Evolutionary conservation across 129 eudicot species (phyloP), one percentile per base, ranked within the genome.

Genomic region (Artemisia argyi): DNA sequence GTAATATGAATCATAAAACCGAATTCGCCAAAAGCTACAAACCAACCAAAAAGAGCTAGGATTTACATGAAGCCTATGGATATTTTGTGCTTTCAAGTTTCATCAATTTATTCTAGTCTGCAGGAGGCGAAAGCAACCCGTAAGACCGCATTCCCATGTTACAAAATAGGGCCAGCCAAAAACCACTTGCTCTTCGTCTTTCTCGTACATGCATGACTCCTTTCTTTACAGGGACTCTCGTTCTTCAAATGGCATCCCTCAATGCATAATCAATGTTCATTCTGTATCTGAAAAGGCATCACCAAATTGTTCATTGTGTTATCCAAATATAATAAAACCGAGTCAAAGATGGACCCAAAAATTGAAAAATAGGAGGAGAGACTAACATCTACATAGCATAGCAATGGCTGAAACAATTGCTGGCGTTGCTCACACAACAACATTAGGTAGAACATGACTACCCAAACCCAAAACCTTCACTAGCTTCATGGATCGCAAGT

Each of bases 381-480:
- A 50, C 79, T 78, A 26, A 68, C 80, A 76, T 68, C 74, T 76
- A 76, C 62, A 76, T 68, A 76, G 58, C 61, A 71, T 57, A 62
- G 65, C 71, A 82, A 68, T 24, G 58, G 83, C 68, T 48, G 65
- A 61, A 32, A 52, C 42, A 22, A 19, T 52, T 48, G 61, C 76
- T n/a, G 49, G 72, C 50, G 39, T 61, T 63, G 57, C 64, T 44
- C 66, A 62, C 22, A 42, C 66, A 44, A 42, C 66, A 44, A 48
- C 28, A 26, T 72, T 53, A 20, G 48, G 57, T 61, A 22, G 4
- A 14, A 52, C 35, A 60, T 67, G 62, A 61, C 54, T 58, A 94
- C 67, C 99, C 97, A 74, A 94, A 90, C 55, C 99, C 99, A 86
- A 94, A 94, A 16, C 99, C 99, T 84, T 94, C 99, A 78, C 96